Conservation (phyloP, 805 yeast species). For the Candida palmyrensis region DNA sequence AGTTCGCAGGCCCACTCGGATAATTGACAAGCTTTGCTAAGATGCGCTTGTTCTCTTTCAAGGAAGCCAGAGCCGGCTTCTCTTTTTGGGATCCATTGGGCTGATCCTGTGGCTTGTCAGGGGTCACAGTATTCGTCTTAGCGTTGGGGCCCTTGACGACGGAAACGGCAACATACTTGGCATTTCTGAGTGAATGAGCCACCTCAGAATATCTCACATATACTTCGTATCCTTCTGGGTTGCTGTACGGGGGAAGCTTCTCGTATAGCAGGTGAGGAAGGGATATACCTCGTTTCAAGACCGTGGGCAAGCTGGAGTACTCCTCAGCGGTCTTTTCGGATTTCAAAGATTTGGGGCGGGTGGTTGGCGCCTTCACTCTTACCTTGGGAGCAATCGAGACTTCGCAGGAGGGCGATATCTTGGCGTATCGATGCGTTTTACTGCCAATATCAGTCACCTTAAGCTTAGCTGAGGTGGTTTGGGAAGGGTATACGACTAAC, state of each 20-base stretch:
- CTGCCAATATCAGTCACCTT: slow-evolving; percentile 41
- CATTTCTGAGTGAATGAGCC: slow-evolving; percentile 24
- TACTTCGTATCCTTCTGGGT: slow-evolving; percentile 33
- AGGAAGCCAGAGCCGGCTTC: slow-evolving; percentile 6
- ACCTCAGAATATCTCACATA: slow-evolving; percentile 41
- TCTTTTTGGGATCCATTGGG: slow-evolving; percentile 7
- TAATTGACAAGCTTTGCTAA: slow-evolving; percentile 47
- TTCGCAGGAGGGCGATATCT: slow-evolving; percentile 59
- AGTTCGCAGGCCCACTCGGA: slow-evolving; percentile 25
- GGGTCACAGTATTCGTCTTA: slow-evolving; percentile 13
- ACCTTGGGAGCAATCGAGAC: slow-evolving; percentile 69
- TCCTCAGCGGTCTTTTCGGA: slow-evolving; percentile 17
- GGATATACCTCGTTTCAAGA: slow-evolving; percentile 49
- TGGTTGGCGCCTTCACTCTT: slow-evolving; percentile 22
- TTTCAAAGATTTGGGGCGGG: slow-evolving; percentile 18
- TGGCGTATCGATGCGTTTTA: slow-evolving; percentile 41
- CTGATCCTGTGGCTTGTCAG: slow-evolving; percentile 9
- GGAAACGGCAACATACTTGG: slow-evolving; percentile 47
- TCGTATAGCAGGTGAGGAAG: slow-evolving; percentile 45
- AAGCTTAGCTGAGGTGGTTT: slow-evolving; percentile 56
- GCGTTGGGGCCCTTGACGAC: slow-evolving; percentile 46
- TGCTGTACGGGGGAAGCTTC: slow-evolving; percentile 12
- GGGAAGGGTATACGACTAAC: slow-evolving; percentile 65
- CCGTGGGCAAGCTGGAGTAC: slow-evolving; percentile 23
- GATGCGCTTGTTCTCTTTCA: slow-evolving; percentile 36